Percentiles rank a stretch among this genome's conserved stretches.
These are phyloP conservation scores for Solanum piurae DNA, from an alignment of 257 asterid species.

Conservation along the genomic window DNA sequence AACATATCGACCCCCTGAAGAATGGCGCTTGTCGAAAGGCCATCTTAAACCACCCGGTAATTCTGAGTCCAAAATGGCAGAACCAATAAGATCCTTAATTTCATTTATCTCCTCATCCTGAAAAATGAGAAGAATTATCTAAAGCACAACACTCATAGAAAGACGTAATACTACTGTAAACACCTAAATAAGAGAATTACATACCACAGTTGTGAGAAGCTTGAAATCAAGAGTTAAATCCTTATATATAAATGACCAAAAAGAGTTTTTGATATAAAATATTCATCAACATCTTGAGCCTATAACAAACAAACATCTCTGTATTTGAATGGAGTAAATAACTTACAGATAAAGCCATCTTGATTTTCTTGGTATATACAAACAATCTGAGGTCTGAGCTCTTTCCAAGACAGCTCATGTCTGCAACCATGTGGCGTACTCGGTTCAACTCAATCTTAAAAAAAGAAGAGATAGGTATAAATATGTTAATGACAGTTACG, in stretches of 20 bases:
- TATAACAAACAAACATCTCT: too few relatives aligned
- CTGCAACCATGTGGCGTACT: slow-evolving; percentile 40
- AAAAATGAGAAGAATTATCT: background rate
- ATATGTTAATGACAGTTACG: background rate
- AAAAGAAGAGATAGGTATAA: background rate
- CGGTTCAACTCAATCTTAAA: slow-evolving; percentile 29
- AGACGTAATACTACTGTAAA: background rate
- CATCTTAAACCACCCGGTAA: slow-evolving; percentile 41
- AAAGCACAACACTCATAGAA: background rate
- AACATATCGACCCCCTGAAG: slow-evolving; percentile 25
- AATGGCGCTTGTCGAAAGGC: slow-evolving; percentile 25
- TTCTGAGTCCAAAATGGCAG: slow-evolving; percentile 30
- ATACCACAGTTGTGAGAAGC: background rate
- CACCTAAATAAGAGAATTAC: too few relatives aligned
- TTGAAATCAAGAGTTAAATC: background rate
- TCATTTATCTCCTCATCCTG: slow-evolving; percentile 36
- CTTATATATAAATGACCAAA: background rate
- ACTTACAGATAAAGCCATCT: slow-evolving; percentile 23
- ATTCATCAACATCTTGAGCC: too few relatives aligned
- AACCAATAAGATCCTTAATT: slow-evolving; percentile 22
- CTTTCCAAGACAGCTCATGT: slow-evolving; percentile 35
- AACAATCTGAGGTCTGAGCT: slow-evolving; percentile 38
- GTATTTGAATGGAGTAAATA: background rate
- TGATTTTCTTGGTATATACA: slow-evolving; percentile 27
- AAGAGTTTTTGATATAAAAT: background rate